phyloP scores from a whole-genome alignment of 1,284 basidiomycete species.

The Ustanciosporium gigantosporum region DNA sequence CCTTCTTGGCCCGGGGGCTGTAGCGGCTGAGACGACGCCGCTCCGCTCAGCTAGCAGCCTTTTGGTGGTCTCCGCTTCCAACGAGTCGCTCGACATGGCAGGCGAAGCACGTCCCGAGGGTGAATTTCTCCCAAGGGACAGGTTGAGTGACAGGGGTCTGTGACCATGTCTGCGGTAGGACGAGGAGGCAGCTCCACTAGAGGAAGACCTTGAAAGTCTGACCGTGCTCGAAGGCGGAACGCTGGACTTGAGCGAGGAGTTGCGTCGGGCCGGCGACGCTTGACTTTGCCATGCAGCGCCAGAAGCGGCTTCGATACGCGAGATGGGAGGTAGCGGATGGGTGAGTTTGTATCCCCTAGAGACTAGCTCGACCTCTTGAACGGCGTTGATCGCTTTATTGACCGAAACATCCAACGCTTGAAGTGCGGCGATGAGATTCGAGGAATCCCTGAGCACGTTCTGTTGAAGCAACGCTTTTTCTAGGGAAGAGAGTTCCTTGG shows the following conservation, averaged over 20 bases:
- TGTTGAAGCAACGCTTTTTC: slow-evolving; percentile 20
- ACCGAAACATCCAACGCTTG: slow-evolving; percentile 45
- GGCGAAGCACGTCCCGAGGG: slow-evolving; percentile 20
- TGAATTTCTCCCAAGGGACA: slow-evolving; percentile 23
- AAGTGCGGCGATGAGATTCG: slow-evolving; percentile 33
- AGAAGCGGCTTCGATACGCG: slow-evolving; percentile 50
- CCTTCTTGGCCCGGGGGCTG: slow-evolving; percentile 11
- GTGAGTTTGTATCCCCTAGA: slow-evolving; percentile 55
- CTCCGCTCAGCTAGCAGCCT: slow-evolving; percentile 17
- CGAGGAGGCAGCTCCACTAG: slow-evolving; percentile 13
- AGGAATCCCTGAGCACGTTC: slow-evolving; percentile 7
- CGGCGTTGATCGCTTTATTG: slow-evolving; percentile 52
- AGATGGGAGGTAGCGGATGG: slow-evolving; percentile 57
- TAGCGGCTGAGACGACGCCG: slow-evolving; percentile 1
- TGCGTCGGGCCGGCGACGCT: slow-evolving; percentile 13
- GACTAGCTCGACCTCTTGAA: slow-evolving; percentile 59
- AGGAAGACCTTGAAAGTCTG: slow-evolving; percentile 31
- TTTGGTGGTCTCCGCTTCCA: slow-evolving; percentile 9
- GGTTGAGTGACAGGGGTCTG: slow-evolving; percentile 16
- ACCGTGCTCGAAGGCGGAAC: slow-evolving; percentile 1
- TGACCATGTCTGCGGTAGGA: slow-evolving; percentile 21
- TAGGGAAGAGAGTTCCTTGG: neutral
- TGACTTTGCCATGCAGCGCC: neutral
- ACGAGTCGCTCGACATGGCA: slow-evolving; percentile 3
- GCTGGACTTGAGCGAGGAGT: slow-evolving; percentile 4